Evolutionary conservation across 1,139 yeast genomes (phyloP), one percentile per base, ranked within the genome.

Genomic region (Yamadazyma conglobata): DNA sequence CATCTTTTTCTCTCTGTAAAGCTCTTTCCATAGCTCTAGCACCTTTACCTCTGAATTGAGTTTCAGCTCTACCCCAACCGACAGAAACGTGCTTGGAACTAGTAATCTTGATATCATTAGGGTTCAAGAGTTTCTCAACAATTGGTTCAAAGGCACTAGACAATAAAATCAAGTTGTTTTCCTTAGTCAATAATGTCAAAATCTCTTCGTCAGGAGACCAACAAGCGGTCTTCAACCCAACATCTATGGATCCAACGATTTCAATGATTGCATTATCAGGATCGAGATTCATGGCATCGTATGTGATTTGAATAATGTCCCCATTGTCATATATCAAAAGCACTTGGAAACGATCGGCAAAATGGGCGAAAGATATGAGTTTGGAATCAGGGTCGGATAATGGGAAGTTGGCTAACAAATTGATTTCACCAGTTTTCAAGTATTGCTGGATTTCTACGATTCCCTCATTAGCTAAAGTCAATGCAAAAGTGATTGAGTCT

Each of bases 21-120:
- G 86, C 89, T 56, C 89, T 70, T 55, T 83, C 91, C 40, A 73
- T 49, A n/a, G 86, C 89, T 47, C 80, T 79, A 24, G 87, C 91
- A 37, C 98, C 98, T 47, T 76, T 80, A 30, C 99, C 99, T 56
- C 85, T 81, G 56, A 93, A 93, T 58, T 93, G 99, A 0, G 99
- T 93, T 56, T 91, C 98, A 42, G 83, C 80, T 45, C 84, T 85
- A 49, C 99, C 99, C 99, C 99, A 93, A 12, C 99, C 99, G 22
- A 91, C 96, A 13, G 94, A 82, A 19, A 93, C 96, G 50, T 91
- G 96, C 46, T 81, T 82, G 3, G 89, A 79, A 33, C 77, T 72
- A 23, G 76, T 61, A 24, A 65, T 60, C 28, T 59, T 57, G 30
- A 88, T 66, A 52, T 91, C 97, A 10, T 71, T 72, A 1, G 74